These are phyloP conservation scores for Ricinus communis DNA, from an alignment of 345 rosid genomes.

Conservation along the genomic window DNA sequence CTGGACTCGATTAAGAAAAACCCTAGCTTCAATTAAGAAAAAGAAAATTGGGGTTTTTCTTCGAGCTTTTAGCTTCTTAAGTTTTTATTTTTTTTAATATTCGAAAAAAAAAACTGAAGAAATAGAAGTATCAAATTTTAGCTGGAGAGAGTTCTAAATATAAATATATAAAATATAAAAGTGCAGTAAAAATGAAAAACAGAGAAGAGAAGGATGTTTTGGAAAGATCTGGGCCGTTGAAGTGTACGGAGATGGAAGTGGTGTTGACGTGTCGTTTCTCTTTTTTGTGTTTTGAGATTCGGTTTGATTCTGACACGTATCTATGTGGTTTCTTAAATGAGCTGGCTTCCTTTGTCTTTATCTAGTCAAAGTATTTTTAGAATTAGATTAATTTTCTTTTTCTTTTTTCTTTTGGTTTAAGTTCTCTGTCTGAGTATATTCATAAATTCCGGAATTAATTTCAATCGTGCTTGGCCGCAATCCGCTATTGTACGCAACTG, in stretches of 20 bases:
- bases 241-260: neutral
- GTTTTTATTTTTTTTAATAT: neutral
- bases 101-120: neutral
- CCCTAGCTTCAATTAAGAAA: conserved; percentile 20
- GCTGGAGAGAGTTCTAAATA: neutral
- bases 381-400: no score
- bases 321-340: neutral
- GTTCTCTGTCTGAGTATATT: no score
- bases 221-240: conserved; percentile 17
- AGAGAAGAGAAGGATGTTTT: neutral
- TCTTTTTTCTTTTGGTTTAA: no score
- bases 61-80: no score
- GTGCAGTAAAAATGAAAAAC: no score
- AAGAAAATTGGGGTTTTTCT: no score
- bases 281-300: neutral
- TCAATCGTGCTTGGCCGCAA: no score
- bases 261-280: neutral
- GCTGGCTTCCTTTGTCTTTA: conserved; percentile 10
- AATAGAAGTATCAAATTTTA: neutral
- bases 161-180: neutral
- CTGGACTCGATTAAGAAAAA: conserved; percentile 20
- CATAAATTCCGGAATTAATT: no score
- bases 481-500: no score
- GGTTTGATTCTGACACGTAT: conserved; percentile 12
- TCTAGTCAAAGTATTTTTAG: neutral